Evolutionary conservation across 176 grass and related monocot species (phyloP), one percentile per base, ranked within the genome.

Genomic region (Avena insularis): DNA sequence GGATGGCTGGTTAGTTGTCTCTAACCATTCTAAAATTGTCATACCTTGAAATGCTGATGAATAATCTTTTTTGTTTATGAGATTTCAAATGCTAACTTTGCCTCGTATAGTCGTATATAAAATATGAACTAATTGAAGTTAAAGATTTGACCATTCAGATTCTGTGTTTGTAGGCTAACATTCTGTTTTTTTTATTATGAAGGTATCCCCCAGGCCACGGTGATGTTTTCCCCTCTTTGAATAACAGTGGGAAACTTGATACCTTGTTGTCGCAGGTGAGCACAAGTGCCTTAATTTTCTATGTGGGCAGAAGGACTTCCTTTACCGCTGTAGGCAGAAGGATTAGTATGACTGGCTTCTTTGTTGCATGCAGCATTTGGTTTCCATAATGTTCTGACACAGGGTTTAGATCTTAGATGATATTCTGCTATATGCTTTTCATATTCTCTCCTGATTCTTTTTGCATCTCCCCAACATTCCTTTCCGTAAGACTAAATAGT

Each of bases 141-240:
- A 12, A 69, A 54, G 48, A 82, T 33, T 38, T 64, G 51, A 81
- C 38, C 29, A 35, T 25, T 16, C 12, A 40, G 47, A 73, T 91
- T 35, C 51, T 79, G 23, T 87, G 35, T 51, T 79, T 82, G 8
- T 29, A 33, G 48, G 15, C 48, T 19, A 76, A 76, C 31, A 54
- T 16, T 31, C 13, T 76, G 6, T 3, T 76, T 43, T 47, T 80
- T 71, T 79, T 10, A 40, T 86, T 90, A 64, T 92, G 70, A 88
- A 98, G 96, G 96, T 96, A 98, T 66, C 96, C 97, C 82, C 97
- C 97, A 50, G 94, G 97, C 51, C 97, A 99, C 50, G 97, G 94
- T 85, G 97, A 99, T 89, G 92, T 99, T 75, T 99, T 99, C 85
- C 92, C 94, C 57, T 88, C 94, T 67, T 80, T 99, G 83, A 91